Percentiles rank a stretch among this genome's conserved stretches.
Evolutionary conservation across 306 rosid genomes (phyloP).

Genomic region (Trichosanthes cucumerina): DNA sequence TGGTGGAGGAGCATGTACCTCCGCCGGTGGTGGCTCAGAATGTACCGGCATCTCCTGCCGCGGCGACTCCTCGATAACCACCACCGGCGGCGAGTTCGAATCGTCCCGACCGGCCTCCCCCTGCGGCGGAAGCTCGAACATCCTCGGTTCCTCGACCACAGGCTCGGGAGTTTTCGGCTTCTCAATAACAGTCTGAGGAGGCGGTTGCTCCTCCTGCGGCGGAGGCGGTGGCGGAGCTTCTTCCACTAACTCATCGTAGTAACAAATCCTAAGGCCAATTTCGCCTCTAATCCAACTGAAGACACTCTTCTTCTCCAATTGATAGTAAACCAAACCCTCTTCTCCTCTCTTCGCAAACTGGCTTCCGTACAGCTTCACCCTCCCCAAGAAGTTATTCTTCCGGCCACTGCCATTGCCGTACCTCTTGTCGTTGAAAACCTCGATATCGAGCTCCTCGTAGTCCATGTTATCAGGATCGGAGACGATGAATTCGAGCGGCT

Average conservation of each 20-base stretch:
- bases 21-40: slow-evolving; percentile 28
- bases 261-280: slow-evolving; percentile 52
- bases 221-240: slow-evolving; percentile 20
- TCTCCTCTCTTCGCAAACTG: slow-evolving; percentile 62
- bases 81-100: slow-evolving; percentile 42
- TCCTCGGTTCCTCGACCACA: slow-evolving; percentile 42
- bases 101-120: slow-evolving; percentile 27
- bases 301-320: slow-evolving; percentile 83
- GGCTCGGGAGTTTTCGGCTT: slow-evolving; percentile 22
- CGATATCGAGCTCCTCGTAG: slow-evolving; percentile 78
- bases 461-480: slow-evolving; percentile 80
- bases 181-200: slow-evolving; percentile 22
- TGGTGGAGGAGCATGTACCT: slow-evolving; percentile 22
- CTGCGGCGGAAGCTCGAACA: slow-evolving; percentile 26
- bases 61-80: slow-evolving; percentile 41
- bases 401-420: slow-evolving; percentile 54
- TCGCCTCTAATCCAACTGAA: slow-evolving; percentile 85
- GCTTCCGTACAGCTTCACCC: slow-evolving; percentile 66
- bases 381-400: slow-evolving; percentile 78
- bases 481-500: slow-evolving; percentile 63
- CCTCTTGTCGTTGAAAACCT: slow-evolving; percentile 78
- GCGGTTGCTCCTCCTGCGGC: slow-evolving; percentile 22
- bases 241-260: slow-evolving; percentile 46
- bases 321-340: slow-evolving; percentile 51
- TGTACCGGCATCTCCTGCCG: slow-evolving; percentile 39